Evolutionary conservation across 352 stramenopile species (phyloP).

Genomic region (Globisporangium uncinulatum): DNA sequence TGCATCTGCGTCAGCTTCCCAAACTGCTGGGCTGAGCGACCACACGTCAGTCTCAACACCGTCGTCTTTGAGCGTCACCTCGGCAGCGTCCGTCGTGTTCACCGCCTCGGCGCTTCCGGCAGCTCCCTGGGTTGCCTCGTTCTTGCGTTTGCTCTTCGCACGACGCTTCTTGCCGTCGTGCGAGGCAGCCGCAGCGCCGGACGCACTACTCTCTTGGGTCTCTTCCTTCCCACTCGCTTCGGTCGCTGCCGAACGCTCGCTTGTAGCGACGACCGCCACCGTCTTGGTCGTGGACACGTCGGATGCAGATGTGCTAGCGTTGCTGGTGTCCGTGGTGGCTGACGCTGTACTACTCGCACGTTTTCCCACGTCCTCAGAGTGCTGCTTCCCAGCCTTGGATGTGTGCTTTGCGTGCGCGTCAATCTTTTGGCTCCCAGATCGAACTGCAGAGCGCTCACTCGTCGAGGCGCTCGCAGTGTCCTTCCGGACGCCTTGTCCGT

Average conservation of each 20-base stretch:
- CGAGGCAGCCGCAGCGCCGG: neutral
- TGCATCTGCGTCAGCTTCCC: conserved; percentile 4
- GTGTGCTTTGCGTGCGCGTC: neutral
- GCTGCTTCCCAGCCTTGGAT: neutral
- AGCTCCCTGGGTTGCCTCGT: neutral
- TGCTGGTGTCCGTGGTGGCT: neutral
- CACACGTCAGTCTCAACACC: neutral
- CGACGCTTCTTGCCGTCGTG: conserved; percentile 16
- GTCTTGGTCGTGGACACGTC: neutral
- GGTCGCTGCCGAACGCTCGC: neutral
- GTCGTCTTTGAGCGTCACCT: neutral
- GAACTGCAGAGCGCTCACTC: neutral
- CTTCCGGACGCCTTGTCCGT: neutral
- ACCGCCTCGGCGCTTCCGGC: neutral
- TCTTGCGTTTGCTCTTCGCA: conserved; percentile 16
- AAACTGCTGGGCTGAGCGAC: conserved; percentile 1
- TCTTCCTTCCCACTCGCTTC: neutral
- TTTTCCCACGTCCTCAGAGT: neutral
- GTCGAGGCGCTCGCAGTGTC: neutral
- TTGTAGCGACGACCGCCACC: neutral
- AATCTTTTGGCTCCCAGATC: neutral
- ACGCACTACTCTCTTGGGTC: neutral
- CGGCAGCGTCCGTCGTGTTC: neutral
- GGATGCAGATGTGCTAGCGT: too few relatives aligned
- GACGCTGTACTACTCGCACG: too few relatives aligned